Evolutionary conservation across 108 stramenopile species (phyloP), one percentile per base, ranked within the genome.

Genomic region (Pseudonitzschia delicatissima): DNA sequence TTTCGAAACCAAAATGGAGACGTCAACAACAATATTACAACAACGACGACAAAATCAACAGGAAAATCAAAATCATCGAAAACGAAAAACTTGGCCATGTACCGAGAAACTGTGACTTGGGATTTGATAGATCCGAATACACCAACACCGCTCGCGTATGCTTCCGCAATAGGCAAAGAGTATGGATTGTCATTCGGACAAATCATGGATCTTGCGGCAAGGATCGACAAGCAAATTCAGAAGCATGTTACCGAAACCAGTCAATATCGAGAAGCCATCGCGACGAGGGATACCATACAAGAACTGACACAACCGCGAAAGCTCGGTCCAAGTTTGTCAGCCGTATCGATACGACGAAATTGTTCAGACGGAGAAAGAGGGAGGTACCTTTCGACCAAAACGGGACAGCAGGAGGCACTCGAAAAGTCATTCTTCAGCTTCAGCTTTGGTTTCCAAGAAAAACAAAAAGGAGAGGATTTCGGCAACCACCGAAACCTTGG

Each of bases 121-220:
- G 84, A 88, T 59, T 57, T 93, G n/a, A n/a, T 64, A 0, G 78
- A 86, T 55, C 75, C 79, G 15, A 51, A 35, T n/a, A 86, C 74
- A 11, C 83, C 78, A 21, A 77, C 87, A 8, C 79, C 87, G 2
- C 47, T 83, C 59, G 67, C 58, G 12, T 88, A 83, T 62, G 87
- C 88, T 4, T 33, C 73, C 15, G 28, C 58, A 9, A 68, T 86
- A 4, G 87, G 87, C 9, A 53, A 67, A 6, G 77, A 90, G 37
- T 93, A 76, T 69, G 87, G 86, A 27, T 67, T 93, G n/a, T 45
- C 70, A 17, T 87, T 87, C 62, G 67, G 62, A 18, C 67, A 83
- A 57, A 86, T 76, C 42, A 61, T 88, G 71, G 87, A 93, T 49
- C 59, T 93, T 11, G 73, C 77, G 9, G 47, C 71, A 34, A 77